A percentile compares a stretch with the other conserved stretches of the same genome.
These are phyloP conservation scores for Lagerstroemia speciosa DNA, from an alignment of 345 rosid genomes.

Conservation along the genomic window DNA sequence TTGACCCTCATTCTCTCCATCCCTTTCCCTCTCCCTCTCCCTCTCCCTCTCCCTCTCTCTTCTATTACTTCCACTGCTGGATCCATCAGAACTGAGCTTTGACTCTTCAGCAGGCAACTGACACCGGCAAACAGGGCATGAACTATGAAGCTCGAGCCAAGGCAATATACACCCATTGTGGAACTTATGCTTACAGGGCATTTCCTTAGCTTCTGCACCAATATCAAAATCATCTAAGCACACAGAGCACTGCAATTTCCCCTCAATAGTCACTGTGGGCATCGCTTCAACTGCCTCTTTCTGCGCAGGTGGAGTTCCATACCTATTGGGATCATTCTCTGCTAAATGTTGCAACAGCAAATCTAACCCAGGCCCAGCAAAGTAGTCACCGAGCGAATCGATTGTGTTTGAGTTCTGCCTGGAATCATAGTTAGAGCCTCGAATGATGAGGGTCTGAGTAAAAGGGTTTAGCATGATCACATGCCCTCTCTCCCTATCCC, in stretches of 20 bases:
- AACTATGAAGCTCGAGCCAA: slow-evolving; percentile 91
- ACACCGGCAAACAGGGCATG: slow-evolving; percentile 82
- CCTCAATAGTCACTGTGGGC: slow-evolving; percentile 38
- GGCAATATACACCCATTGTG: slow-evolving; percentile 64
- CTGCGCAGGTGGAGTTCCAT: slow-evolving; percentile 78
- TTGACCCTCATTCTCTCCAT: not conserved
- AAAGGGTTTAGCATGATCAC: slow-evolving; percentile 53
- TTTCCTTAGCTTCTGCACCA: slow-evolving; percentile 58
- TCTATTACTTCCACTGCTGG: slow-evolving; percentile 17
- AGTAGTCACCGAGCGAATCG: slow-evolving; percentile 64
- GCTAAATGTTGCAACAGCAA: slow-evolving; percentile 68
- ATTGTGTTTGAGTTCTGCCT: slow-evolving; percentile 32
- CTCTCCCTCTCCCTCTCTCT: slow-evolving; percentile 19
- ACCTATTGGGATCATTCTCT: slow-evolving; percentile 58
- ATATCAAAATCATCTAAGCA: slow-evolving; percentile 78
- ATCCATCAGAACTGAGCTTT: slow-evolving; percentile 38
- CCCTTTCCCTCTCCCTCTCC: not conserved
- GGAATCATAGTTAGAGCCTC: slow-evolving; percentile 34
- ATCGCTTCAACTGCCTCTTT: slow-evolving; percentile 66
- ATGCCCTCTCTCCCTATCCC: slow-evolving; percentile 32
- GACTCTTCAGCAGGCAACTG: slow-evolving; percentile 66
- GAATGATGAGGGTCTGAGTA: slow-evolving; percentile 49
- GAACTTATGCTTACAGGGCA: slow-evolving; percentile 89
- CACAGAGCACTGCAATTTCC: slow-evolving; percentile 56
- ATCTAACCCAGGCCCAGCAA: slow-evolving; percentile 74